phyloP scores from a whole-genome alignment of 2,329 filamentous ascomycete species.

The Cadophora luteo-olivacea region DNA sequence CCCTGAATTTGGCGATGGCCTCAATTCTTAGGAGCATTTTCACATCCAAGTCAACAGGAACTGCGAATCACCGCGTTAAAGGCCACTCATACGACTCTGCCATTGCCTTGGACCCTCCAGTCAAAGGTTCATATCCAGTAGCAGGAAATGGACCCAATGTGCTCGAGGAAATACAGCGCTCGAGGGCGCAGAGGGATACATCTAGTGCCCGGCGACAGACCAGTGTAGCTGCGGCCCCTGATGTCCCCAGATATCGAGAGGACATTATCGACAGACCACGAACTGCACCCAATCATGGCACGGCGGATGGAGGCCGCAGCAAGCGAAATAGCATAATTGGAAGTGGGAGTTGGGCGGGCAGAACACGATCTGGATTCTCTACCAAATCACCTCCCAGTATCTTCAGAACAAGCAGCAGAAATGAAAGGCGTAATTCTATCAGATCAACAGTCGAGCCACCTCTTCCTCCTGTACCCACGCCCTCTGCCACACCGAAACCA shows the following conservation, averaged over 20 bases:
- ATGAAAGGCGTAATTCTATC: slow-evolving; percentile 13
- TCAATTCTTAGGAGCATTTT: slow-evolving; percentile 31
- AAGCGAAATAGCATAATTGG: not conserved
- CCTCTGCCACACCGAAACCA: slow-evolving; percentile 16
- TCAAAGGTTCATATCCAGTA: slow-evolving; percentile 51
- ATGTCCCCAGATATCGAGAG: slow-evolving; percentile 29
- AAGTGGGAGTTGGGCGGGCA: slow-evolving; percentile 18
- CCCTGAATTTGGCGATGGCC: slow-evolving; percentile 24
- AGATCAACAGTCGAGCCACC: slow-evolving; percentile 2
- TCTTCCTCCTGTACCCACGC: slow-evolving; percentile 16
- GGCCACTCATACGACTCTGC: slow-evolving; percentile 49
- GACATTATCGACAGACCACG: slow-evolving; percentile 26
- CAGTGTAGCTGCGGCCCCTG: slow-evolving; percentile 26
- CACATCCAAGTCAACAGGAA: slow-evolving; percentile 21
- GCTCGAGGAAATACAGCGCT: slow-evolving; percentile 47
- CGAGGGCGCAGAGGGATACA: slow-evolving; percentile 39
- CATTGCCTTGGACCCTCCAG: slow-evolving; percentile 47
- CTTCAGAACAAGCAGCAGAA: slow-evolving; percentile 20
- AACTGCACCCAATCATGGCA: slow-evolving; percentile 33
- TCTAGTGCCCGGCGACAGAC: slow-evolving; percentile 33
- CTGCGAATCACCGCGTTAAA: slow-evolving; percentile 40
- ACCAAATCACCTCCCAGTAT: slow-evolving; percentile 31
- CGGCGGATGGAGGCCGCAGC: slow-evolving; percentile 14
- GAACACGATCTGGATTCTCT: slow-evolving; percentile 35
- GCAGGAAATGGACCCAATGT: slow-evolving; percentile 50